Base-by-base conservation (phyloP, 148 eudicot species). In the Vaccinium darrowii region DNA sequence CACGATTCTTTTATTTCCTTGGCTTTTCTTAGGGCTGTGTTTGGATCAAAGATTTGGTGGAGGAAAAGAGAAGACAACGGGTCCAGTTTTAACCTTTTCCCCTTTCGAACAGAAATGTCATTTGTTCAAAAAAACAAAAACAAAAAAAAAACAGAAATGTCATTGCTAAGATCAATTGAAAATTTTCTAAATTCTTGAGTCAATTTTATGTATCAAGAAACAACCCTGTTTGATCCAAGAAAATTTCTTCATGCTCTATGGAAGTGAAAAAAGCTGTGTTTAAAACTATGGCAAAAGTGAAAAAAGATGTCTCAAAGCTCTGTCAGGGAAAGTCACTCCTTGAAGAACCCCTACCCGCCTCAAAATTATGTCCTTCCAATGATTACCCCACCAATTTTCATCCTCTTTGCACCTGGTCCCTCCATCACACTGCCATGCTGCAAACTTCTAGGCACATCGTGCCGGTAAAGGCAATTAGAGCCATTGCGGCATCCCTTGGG, bases 401-500 rank as follows among this genome's bases (percentile, higher is more conserved):
- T 83, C 84, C 87, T 90, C 91, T 91, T 91, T 43, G 83, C 85
- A 85, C 71, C 63, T 47, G 81, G 82, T 63, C n/a, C 72, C 78
- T 88, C 91, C 3, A 79, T n/a, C 21, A 80, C 62, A 39, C 88
- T 79, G 58, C 86, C 88, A 43, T 84, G 84, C 69, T 82, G 84
- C 76, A 84, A n/a, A 39, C 71, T 86, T 73, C 57, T 63, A 69
- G 60, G 52, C 11, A 62, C 11, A 43, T 83, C 92, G 58, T 91
- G 93, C 47, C 78, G 75, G 51, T 77, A 91, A 36, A 83, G 86
- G 90, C 94, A 91, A 80, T 54, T 87, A 23, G 85, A 56, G 14
- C 97, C 97, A 30, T 89, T 79, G 12, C 84, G 85, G 84, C 94
- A 92, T 1, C 93, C 93, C 63, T 27, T 87, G 0, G 91, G n/a